These are phyloP conservation scores for Brasenia schreberi DNA, from an alignment of 164 flowering plant species.

Conservation along the genomic window DNA sequence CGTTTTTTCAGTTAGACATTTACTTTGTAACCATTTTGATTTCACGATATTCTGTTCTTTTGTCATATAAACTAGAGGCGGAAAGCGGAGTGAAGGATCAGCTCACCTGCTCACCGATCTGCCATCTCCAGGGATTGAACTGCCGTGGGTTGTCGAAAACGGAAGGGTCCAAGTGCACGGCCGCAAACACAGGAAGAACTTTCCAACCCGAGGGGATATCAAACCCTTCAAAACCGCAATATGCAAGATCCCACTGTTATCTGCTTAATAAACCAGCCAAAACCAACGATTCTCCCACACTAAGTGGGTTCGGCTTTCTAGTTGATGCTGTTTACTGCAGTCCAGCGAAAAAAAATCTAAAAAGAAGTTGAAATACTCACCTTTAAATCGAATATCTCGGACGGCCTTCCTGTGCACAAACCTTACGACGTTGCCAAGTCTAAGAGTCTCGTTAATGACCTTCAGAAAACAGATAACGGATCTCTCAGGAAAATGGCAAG, in stretches of 20 bases:
- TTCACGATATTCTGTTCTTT: no score
- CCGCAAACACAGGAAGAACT: constrained; percentile 86
- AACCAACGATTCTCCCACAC: constrained; percentile 1
- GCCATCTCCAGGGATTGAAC: constrained; percentile 99
- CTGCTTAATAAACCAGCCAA: no score
- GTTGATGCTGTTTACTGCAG: no score
- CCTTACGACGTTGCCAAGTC: constrained; percentile 86
- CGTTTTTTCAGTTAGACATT: no score
- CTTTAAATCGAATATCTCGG: constrained; percentile 65
- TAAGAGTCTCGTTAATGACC: constrained; percentile 81
- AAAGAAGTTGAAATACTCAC: constrained; percentile 16
- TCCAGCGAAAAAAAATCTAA: not conserved
- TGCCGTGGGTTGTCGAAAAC: constrained; percentile 56
- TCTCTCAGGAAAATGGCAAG: not conserved
- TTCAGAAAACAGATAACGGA: constrained; percentile 8
- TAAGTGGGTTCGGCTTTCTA: not conserved
- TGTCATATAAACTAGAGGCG: no score
- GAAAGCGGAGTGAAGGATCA: no score
- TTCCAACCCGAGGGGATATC: constrained; percentile 98
- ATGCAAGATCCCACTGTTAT: not conserved
- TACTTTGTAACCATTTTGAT: no score
- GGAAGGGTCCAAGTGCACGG: constrained; percentile 75
- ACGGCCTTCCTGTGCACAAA: constrained; percentile 86
- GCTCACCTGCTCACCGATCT: constrained; percentile 22
- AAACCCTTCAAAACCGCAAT: constrained; percentile 32